Conservation (phyloP, 805 yeast species). For the Cyberlindnera mycetangii region DNA sequence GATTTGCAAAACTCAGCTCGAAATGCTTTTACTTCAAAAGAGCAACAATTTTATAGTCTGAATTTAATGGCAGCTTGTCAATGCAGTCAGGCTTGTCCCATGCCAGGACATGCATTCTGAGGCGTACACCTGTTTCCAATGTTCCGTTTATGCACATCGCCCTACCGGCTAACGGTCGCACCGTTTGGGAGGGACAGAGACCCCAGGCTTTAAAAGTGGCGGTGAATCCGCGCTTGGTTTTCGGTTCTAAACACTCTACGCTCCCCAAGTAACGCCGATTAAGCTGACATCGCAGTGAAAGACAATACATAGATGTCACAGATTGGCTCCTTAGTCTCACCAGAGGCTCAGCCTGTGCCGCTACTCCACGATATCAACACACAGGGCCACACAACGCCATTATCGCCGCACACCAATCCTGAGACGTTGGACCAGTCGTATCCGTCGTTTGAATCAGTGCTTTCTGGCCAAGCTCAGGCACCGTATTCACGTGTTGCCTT, state of each 20-base stretch:
- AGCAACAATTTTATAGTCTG: too few relatives aligned
- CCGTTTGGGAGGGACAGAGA: constrained; percentile 2
- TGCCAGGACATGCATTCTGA: constrained; percentile 1
- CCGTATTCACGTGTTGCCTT: constrained; percentile 29
- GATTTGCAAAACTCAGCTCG: too few relatives aligned
- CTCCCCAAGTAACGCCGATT: not conserved
- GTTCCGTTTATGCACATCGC: constrained; percentile 9
- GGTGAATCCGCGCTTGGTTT: constrained; percentile 2
- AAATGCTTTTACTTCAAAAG: too few relatives aligned
- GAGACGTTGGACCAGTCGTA: constrained; percentile 10
- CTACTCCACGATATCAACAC: constrained; percentile 2
- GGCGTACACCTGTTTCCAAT: not conserved
- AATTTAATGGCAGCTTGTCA: too few relatives aligned
- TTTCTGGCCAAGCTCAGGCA: constrained; percentile 24
- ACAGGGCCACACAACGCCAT: constrained; percentile 9
- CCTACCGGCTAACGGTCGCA: constrained; percentile 9
- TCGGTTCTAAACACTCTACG: not conserved
- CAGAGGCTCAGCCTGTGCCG: not conserved
- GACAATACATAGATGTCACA: not conserved
- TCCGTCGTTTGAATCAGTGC: constrained; percentile 24
- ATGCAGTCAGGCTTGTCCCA: too few relatives aligned
- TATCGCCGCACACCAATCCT: constrained; percentile 21
- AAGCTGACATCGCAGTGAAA: not conserved
- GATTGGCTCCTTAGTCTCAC: constrained; percentile 2
- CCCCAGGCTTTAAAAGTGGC: constrained; percentile 1